phyloP scores from a whole-genome alignment of 176 grass and related monocot genomes.

The Avena sativa region DNA sequence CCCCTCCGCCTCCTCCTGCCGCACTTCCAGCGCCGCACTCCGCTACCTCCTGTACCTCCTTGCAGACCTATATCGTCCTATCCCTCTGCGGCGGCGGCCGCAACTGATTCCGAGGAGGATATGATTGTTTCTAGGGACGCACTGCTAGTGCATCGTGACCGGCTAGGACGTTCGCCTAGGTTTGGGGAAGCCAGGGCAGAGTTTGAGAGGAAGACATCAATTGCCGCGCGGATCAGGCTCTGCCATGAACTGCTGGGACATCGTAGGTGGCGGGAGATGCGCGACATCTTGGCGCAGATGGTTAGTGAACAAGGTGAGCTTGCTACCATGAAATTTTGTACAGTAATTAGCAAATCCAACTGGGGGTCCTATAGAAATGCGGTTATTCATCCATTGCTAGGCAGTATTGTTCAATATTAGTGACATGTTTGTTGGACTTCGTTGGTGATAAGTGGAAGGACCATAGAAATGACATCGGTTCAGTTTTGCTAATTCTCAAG shows the following conservation, averaged over 20 bases:
- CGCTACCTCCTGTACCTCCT: neutral
- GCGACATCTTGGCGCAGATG: conserved; percentile 50
- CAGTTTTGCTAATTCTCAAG: neutral
- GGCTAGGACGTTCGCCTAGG: neutral
- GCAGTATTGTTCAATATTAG: neutral
- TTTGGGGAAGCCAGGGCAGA: neutral
- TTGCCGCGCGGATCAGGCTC: conserved; percentile 43
- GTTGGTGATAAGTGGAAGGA: neutral
- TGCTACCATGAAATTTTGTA: neutral
- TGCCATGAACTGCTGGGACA: conserved; percentile 61
- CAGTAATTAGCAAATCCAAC: neutral
- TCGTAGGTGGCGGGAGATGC: conserved; percentile 66
- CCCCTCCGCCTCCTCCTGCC: conserved; percentile 39
- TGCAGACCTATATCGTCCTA: neutral
- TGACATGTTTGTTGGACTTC: neutral
- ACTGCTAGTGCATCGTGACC: conserved; percentile 15
- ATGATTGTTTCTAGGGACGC: conserved; percentile 13
- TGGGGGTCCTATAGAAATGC: neutral
- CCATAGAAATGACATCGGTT: neutral
- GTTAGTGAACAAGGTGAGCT: conserved; percentile 65
- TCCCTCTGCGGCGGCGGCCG: neutral
- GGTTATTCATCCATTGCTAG: conserved; percentile 11
- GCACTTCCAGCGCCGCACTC: neutral
- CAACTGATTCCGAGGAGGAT: conserved; percentile 47
- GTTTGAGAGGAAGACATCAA: conserved; percentile 22